These are phyloP conservation scores for Peltaster fructicola DNA, from an alignment of 2,329 filamentous ascomycete species.

Conservation along the genomic window DNA sequence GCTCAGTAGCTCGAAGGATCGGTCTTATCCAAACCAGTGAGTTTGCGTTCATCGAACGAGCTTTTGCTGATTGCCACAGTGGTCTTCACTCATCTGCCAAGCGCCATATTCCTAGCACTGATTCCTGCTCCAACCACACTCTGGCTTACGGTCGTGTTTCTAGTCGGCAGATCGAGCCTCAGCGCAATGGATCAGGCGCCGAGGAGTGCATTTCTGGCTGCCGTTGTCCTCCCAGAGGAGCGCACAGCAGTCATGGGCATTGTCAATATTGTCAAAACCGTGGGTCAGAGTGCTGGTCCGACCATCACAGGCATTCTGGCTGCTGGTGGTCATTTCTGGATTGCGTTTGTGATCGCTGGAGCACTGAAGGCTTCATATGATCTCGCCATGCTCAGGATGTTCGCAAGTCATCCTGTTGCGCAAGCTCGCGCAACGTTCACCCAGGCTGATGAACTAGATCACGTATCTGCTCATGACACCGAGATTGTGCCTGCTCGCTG, in stretches of 20 bases:
- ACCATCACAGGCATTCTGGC: slow-evolving; percentile 47
- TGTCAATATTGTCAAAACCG: slow-evolving; percentile 52
- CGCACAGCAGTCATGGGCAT: slow-evolving; percentile 56
- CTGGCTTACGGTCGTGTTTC: slow-evolving; percentile 38
- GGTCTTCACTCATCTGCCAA: slow-evolving; percentile 51
- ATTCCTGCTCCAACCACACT: slow-evolving; percentile 40
- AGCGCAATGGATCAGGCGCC: slow-evolving; percentile 56
- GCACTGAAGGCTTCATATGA: slow-evolving; percentile 38
- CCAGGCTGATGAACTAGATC: no score
- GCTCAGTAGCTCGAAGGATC: slow-evolving; percentile 46
- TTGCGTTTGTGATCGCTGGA: slow-evolving; percentile 47
- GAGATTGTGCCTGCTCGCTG: no score
- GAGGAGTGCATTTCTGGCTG: slow-evolving; percentile 50
- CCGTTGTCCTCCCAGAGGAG: slow-evolving; percentile 45
- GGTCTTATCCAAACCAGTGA: slow-evolving; percentile 49
- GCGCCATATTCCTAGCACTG: slow-evolving; percentile 42
- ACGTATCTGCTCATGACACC: no score
- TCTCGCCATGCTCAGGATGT: slow-evolving; percentile 15
- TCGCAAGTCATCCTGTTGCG: no score
- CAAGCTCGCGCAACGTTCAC: no score
- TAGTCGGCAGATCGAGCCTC: slow-evolving; percentile 43
- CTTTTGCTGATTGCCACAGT: no score
- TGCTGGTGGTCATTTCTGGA: slow-evolving; percentile 37
- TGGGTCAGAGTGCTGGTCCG: slow-evolving; percentile 43
- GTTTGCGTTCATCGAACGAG: no score